Conservation (phyloP, 2,329 filamentous ascomycete genomes). For the Aspergillus versicolor region DNA sequence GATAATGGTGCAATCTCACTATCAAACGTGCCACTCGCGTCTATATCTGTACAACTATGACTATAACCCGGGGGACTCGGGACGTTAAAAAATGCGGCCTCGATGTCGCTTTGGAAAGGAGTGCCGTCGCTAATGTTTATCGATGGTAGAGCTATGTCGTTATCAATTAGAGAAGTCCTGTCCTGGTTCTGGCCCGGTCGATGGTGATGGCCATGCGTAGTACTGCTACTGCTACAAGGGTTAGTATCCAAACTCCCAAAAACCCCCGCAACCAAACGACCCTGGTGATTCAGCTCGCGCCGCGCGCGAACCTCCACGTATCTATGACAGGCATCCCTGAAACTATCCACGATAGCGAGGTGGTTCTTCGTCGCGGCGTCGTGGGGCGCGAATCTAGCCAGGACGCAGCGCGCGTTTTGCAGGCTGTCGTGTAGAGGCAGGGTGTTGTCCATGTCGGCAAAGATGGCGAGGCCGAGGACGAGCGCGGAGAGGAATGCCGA, state of each 20-base stretch:
- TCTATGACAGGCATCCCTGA: neutral
- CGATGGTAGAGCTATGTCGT: too few relatives aligned
- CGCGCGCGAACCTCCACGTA: neutral
- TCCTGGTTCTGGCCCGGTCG: too few relatives aligned
- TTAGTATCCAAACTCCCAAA: neutral
- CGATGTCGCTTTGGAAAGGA: too few relatives aligned
- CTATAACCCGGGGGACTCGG: too few relatives aligned
- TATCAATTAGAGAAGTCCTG: too few relatives aligned
- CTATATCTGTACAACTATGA: too few relatives aligned
- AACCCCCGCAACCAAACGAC: neutral
- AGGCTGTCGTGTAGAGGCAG: slow-evolving; percentile 5
- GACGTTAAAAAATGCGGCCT: too few relatives aligned
- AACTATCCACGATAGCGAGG: neutral
- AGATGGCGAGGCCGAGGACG: slow-evolving; percentile 36
- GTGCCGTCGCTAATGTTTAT: too few relatives aligned
- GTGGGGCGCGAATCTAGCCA: neutral
- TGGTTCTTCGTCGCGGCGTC: neutral
- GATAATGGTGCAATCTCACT: too few relatives aligned
- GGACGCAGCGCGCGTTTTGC: neutral
- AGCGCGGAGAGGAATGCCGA: slow-evolving; percentile 36
- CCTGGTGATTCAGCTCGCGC: neutral
- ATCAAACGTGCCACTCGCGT: too few relatives aligned
- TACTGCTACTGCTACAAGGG: too few relatives aligned
- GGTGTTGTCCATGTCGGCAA: slow-evolving; percentile 33
- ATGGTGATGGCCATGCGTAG: too few relatives aligned